A percentile compares a stretch with the other conserved stretches of the same genome.
phyloP scores from a whole-genome alignment of 179 eudicot genomes.

The Beta lomatogona region DNA sequence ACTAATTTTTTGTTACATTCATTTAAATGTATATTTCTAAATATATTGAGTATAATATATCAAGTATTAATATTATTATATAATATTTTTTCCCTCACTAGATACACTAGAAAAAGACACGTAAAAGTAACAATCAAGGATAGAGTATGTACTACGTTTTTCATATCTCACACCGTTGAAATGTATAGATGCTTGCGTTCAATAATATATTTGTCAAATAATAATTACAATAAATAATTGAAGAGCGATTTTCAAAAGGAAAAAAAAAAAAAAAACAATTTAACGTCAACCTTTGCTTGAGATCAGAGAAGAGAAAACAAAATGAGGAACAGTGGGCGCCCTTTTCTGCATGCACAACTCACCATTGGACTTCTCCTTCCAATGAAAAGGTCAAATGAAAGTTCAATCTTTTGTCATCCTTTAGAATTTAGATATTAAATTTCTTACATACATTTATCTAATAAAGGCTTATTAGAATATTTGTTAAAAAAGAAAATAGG shows the following conservation, averaged over 20 bases:
- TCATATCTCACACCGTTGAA: background rate
- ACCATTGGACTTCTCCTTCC: constrained; percentile 23
- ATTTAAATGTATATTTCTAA: too few species aligned
- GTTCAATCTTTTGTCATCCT: background rate
- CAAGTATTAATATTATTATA: too few species aligned
- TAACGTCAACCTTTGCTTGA: constrained; percentile 37
- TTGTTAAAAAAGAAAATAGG: background rate
- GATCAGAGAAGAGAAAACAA: background rate
- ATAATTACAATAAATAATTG: background rate
- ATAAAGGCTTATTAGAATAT: background rate
- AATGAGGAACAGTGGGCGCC: constrained; percentile 22
- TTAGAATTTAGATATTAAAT: background rate
- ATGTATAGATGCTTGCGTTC: background rate
- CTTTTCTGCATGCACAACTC: constrained; percentile 21
- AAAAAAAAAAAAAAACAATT: constrained; percentile 8
- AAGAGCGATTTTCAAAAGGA: background rate
- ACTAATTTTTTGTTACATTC: too few species aligned
- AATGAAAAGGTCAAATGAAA: constrained; percentile 28
- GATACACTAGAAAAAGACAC: too few species aligned
- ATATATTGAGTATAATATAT: too few species aligned
- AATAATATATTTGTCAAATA: background rate
- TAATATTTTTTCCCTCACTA: too few species aligned
- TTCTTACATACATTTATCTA: background rate
- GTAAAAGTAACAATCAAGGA: too few species aligned
- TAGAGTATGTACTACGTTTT: too few species aligned